Evolutionary conservation across 108 stramenopile genomes (phyloP), one percentile per base, ranked within the genome.

Genomic region (Skeletonema costatum): DNA sequence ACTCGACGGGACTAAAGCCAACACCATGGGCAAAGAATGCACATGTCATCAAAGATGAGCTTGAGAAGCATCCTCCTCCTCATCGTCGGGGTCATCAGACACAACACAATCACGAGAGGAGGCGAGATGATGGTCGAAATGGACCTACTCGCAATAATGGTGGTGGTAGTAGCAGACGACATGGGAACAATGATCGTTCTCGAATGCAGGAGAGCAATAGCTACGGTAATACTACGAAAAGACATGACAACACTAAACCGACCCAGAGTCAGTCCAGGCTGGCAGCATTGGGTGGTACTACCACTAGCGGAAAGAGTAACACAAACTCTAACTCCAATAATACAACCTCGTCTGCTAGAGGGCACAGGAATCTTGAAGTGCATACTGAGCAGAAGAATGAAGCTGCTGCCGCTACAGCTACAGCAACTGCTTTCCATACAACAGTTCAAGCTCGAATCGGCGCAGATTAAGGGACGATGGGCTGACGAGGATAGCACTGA

Each of bases 401-500:
- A n/a, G 10, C 53, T 19, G 50, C 50, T 51, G 6, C 50, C 5
- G 6, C 50, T 25, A 25, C 25, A 3, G 6, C 50, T 25, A 25
- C 25, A 3, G 2, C 51, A 16, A 29, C 53, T 56, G 9, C 53
- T 10, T 25, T 25, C 25, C 53, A 35, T 35, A 35, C 33, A 35
- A 25, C 25, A 25, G 25, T 0, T 62, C 32, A 44, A 72, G 71
- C 60, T 72, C 11, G 71, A 72, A 72, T 60, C 71, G 16, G 36
- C 71, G 32, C 41, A 41, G 13, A 60, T 72, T 32, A 72, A 72
- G 33, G 71, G 71, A 48, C 60, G 71, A 2, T 72, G 71, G 71
- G 71, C 71, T 11, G 71, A 72, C 29, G 71, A 72, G 48, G 71
- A 72, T 62, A 72, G 71, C 41, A 67, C 48, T 48, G 71, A 72